Evolutionary conservation across 371 early-diverging fungal genomes (phyloP).

Genomic region (Globomyces sp.): DNA sequence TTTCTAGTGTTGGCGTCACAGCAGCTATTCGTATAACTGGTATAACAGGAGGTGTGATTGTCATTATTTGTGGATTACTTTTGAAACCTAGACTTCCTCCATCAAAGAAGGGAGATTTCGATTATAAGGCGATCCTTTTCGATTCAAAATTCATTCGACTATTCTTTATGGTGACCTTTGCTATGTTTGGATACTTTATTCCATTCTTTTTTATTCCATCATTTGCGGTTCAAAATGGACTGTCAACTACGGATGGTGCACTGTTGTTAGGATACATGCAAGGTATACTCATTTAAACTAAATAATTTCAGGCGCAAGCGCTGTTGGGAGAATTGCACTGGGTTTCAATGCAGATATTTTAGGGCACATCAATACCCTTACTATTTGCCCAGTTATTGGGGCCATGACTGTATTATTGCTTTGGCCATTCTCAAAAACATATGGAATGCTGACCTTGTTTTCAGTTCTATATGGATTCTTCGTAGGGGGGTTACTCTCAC

Average conservation of each 20-base stretch:
- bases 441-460: constrained; percentile 48
- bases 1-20: constrained; percentile 55
- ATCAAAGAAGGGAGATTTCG: neutral
- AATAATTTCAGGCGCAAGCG: constrained; percentile 58
- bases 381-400: constrained; percentile 45
- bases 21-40: constrained; percentile 59
- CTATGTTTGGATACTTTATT: constrained; percentile 56
- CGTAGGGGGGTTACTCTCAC: constrained; percentile 56
- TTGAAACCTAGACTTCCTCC: neutral
- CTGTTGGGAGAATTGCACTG: constrained; percentile 62
- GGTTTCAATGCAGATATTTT: constrained; percentile 59
- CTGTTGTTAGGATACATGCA: constrained; percentile 55
- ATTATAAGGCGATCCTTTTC: neutral
- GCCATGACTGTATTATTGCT: constrained; percentile 53
- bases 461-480: constrained; percentile 60
- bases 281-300: constrained; percentile 17
- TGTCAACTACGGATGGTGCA: constrained; percentile 45
- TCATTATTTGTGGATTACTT: neutral
- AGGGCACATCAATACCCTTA: constrained; percentile 59
- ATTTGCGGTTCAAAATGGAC: constrained; percentile 44
- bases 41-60: neutral
- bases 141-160: constrained; percentile 17
- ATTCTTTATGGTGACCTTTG: constrained; percentile 33
- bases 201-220: constrained; percentile 60
- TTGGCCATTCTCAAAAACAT: constrained; percentile 58